Base-by-base conservation (phyloP, 2,329 filamentous ascomycete species). In the Penicillium sp. region DNA sequence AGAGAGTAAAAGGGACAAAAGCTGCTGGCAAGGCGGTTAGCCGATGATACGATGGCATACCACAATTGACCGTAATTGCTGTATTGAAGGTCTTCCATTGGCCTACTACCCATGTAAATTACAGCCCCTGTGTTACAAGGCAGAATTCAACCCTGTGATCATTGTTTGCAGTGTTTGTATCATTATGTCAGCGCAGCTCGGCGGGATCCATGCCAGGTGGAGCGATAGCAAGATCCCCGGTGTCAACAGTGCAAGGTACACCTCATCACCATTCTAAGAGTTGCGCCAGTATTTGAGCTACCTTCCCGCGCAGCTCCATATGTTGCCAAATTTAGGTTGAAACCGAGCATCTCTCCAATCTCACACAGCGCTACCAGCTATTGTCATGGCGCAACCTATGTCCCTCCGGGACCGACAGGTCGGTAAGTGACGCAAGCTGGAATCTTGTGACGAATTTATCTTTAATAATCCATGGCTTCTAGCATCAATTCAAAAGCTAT, bases 401-500 rank as follows among this genome's bases (percentile, higher is more conserved):
- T 84, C 84, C 65, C 80, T 90, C 63, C 81, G 87, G 71, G 86
- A 89, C 77, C 84, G 86, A 69, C 87, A 90, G 80, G 86, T 89
- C 75, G 84, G 86, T 88, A 78, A 69, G 83, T 70, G 67, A 60
- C 59, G 41, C 44, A 57, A 30, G 47, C 51, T 48, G 26, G 41
- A 30, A 17, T 52, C 19, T 55, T 37, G 37, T 25, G 31, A 42
- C 44, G 12, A 28, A 38, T 11, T 51, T 30, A 28, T n/a, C 50
- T 35, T 38, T 55, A 17, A 44, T 43, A 11, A 44, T 50, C 5
- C 25, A 56, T 66, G n/a, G 59, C 46, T 40, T 62, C 37, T 62
- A 96, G 92, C 88, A 47, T 93, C 93, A 17, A 91, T 99, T 69
- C 91, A 96, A 79, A 93, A 91, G 76, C 91, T 99, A 68, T 85